Base-by-base conservation (phyloP, 305 asterid genomes). In the Solanum hybrid region DNA sequence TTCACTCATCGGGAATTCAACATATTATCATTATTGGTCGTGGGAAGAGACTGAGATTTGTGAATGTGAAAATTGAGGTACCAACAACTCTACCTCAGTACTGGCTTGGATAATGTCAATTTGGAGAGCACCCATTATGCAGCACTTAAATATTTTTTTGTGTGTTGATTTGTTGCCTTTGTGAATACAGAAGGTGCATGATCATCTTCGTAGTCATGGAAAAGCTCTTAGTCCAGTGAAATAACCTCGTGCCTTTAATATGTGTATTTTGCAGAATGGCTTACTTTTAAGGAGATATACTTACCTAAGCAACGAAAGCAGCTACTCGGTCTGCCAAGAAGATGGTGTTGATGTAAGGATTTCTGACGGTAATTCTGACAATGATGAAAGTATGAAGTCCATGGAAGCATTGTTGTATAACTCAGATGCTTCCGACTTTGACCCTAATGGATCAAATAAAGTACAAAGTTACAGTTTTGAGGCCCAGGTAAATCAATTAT, bases 41-140 rank as follows among this genome's bases (percentile, higher is more conserved):
- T 89, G 98, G 99, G 89, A 97, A 97, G 93, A 95, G 93, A 92
- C 90, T 97, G 96, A 95, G 95, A 93, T 97, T 97, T 92, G 89
- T 92, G 84, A 97, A 97, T 94, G 98, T 97, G 91, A 97, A 95
- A 93, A 91, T 97, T 91, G 97, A 97, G 99, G 99, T 97, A 94
- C 90, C 77, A 37, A 84, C 89, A 90, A 61, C 87, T 84, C 31
- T 84, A 20, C 74, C 11, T 51, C 69, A 20, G 57, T 36, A 22
- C 67, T 80, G 34, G 34, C 86, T 37, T 79, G 64, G 20, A 18
- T 46, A 51, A 84, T 84, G 40, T 57, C 42, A 29, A 51, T 51
- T 29, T 51, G 71, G 22, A 51, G 88, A 31, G 42, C 40, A 31
- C 37, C 46, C 29, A 40, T 51, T 83, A 51, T 57, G 40, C 42